Evolutionary conservation across 352 stramenopile genomes (phyloP), one percentile per base, ranked within the genome.

Genomic region (Globisporangium spiculum): DNA sequence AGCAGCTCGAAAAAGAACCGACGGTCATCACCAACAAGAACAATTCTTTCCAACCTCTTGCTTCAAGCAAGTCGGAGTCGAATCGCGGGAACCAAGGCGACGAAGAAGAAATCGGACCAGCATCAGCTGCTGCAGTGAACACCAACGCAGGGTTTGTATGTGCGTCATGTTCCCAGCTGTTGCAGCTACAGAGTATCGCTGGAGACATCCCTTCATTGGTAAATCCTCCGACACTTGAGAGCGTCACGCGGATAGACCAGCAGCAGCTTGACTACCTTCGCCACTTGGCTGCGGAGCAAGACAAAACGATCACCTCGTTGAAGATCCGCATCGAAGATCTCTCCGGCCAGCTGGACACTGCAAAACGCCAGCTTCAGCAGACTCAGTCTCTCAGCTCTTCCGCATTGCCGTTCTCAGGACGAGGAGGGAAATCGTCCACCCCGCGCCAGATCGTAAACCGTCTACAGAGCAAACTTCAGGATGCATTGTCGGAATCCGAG

Each of bases 251-350:
- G 0, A 80, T 87, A 61, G 77, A 81, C 30, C 27, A 72, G 30
- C 75, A 85, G 54, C 77, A 88, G 55, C 73, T 84, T 48, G 76
- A 80, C 1, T 83, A 80, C 38, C 69, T 88, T 20, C 76, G 75
- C 3, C 75, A 81, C 44, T 57, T 88, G 34, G 79, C 79, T 0
- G 74, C 79, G 1, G 77, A 88, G 60, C 79, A 88, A 62, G 79
- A 85, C 62, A 77, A 77, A 60, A 85, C 75, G 20, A 85, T 88
- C 65, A 53, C 64, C 10, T 66, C 73, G 46, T 68, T 88, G 24
- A 82, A 84, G 60, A 59, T 73, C 22, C 77, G 79, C 22, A 75
- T 88, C 50, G 73, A 87, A 65, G 68, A 81, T 27, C 64, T 85
- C 3, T 81, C 76, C 1, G 58, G 32, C 0, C 69, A 81, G 22